These are phyloP conservation scores for Solanum pimpinellifolium DNA, from an alignment of 257 asterid genomes.

Conservation along the genomic window DNA sequence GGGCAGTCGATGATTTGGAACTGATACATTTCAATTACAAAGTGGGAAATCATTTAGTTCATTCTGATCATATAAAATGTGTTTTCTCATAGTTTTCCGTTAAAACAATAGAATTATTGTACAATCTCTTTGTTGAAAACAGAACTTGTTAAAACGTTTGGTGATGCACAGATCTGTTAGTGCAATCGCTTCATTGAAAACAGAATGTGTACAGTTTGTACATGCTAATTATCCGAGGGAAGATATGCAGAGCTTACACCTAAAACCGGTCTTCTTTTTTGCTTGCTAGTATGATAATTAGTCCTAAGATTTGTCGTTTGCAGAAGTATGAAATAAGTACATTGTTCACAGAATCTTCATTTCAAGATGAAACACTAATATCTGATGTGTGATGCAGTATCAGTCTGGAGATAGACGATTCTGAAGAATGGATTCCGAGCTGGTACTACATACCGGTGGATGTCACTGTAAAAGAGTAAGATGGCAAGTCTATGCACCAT, in stretches of 20 bases:
- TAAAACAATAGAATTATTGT: background rate
- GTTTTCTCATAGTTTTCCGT: background rate
- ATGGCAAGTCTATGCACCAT: conserved; percentile 59
- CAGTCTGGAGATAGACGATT: background rate
- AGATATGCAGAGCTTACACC: background rate
- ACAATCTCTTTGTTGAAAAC: background rate
- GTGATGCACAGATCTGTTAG: background rate
- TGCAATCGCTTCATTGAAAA: background rate
- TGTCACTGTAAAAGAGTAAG: conserved; percentile 73
- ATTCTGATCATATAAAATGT: background rate
- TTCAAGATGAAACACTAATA: background rate
- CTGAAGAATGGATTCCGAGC: conserved; percentile 13
- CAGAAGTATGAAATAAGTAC: background rate
- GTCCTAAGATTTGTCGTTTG: background rate
- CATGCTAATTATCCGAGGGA: background rate
- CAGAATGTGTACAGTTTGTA: background rate
- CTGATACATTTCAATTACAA: background rate
- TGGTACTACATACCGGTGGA: conserved; percentile 61
- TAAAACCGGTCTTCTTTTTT: background rate
- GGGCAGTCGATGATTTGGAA: background rate
- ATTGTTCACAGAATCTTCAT: background rate
- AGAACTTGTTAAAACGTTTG: background rate
- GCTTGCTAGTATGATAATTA: background rate
- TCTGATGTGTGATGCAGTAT: background rate
- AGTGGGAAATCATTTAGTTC: background rate